These are phyloP conservation scores for Nicotiana rustica DNA, from an alignment of 305 asterid genomes.

Conservation along the genomic window DNA sequence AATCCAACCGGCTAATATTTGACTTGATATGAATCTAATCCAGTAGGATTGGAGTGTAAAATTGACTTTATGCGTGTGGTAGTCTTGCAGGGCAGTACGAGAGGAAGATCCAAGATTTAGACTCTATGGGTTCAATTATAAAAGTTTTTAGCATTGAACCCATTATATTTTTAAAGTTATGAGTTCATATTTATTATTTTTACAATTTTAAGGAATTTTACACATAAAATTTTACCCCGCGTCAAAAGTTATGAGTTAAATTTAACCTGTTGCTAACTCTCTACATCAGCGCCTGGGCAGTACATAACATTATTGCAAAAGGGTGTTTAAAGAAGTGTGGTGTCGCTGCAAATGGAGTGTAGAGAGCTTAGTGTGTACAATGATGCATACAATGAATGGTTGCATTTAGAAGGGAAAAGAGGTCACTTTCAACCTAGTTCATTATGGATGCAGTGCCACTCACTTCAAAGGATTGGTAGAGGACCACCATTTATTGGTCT, in stretches of 20 bases:
- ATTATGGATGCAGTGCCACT: slow-evolving; percentile 52
- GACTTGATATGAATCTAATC: background rate
- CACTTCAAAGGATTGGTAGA: slow-evolving; percentile 48
- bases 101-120: too few species aligned
- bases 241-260: too few species aligned
- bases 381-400: slow-evolving; percentile 34
- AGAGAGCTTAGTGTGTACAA: slow-evolving; percentile 12
- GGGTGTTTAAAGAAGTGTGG: background rate
- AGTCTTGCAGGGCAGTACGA: background rate
- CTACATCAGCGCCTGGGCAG: background rate
- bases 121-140: too few species aligned
- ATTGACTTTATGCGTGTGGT: slow-evolving; percentile 1
- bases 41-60: background rate
- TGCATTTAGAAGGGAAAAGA: slow-evolving; percentile 43
- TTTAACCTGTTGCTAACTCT: too few species aligned
- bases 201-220: too few species aligned
- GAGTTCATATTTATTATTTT: too few species aligned
- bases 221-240: too few species aligned
- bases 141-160: too few species aligned
- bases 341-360: background rate
- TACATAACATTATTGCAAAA: slow-evolving; percentile 14
- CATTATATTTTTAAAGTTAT: too few species aligned
- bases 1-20: background rate
- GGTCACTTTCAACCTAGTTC: slow-evolving; percentile 42
- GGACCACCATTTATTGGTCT: slow-evolving; percentile 66